Conservation (phyloP, 345 rosid genomes). For the Adansonia digitata region DNA sequence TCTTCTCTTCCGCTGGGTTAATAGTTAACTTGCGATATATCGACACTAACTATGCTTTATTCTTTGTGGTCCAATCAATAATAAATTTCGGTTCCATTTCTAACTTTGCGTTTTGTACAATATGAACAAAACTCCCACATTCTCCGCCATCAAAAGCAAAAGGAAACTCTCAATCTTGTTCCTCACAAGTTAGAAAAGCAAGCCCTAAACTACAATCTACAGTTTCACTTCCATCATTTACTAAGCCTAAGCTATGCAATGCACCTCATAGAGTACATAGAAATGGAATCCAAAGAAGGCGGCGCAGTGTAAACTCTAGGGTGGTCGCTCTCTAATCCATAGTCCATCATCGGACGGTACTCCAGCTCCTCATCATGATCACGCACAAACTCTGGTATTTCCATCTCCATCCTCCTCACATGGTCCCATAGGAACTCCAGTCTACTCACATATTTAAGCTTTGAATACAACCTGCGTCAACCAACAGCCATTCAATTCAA, state of each 20-base stretch:
- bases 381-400: conserved; percentile 50
- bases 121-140: not conserved
- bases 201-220: not conserved
- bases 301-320: conserved; percentile 26
- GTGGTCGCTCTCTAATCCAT: too few species aligned
- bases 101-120: not conserved
- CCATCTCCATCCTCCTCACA: conserved; percentile 54
- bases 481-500: not conserved
- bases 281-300: conserved; percentile 23
- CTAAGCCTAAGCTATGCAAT: conserved; percentile 35
- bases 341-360: too few species aligned
- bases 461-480: conserved; percentile 40
- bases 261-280: conserved; percentile 44
- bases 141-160: too few species aligned
- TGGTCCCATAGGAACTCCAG: conserved; percentile 59
- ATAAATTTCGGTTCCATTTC: not conserved
- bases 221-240: not conserved
- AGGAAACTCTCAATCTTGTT: too few species aligned
- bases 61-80: not conserved
- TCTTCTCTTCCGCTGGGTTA: too few species aligned
- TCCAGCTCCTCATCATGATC: conserved; percentile 54
- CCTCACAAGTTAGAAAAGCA: too few species aligned
- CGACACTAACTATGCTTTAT: too few species aligned
- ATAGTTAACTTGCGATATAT: too few species aligned
- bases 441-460: conserved; percentile 45